Base-by-base conservation (phyloP, 2,329 filamentous ascomycete genomes). In the Rhynchosporium secalis region DNA sequence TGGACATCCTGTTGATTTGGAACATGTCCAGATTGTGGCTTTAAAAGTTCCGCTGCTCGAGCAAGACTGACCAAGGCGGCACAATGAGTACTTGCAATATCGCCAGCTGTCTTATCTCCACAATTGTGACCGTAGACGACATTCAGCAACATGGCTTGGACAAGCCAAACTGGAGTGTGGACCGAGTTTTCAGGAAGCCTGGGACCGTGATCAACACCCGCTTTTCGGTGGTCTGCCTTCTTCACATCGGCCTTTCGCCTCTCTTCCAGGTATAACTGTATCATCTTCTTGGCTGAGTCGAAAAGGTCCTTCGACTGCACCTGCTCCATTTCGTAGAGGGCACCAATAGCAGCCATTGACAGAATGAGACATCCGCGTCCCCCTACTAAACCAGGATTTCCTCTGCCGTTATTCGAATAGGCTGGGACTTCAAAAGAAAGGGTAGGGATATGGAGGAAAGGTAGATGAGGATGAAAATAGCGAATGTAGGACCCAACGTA, bases 121-220 rank as follows among this genome's bases (percentile, higher is more conserved):
- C 92, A 96, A 69, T 96, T 96, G 75, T 97, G 91, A 13, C 94
- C 94, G 73, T 96, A 98, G 15, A 97, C 90, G 43, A 98, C 91
- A 73, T 96, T 98, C 56, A 99, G 82, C 8, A 98, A 80, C 94
- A 98, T 98, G 0, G 94, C 92, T 76, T 98, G 95, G 15, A 98
- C 92, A 31, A 99, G 82, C 93, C 94, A 98, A 46, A 97, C 82
- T 0, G 94, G 94, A 2, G 93, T 94, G 68, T 91, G 86, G 45
- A 86, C 83, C 15, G 86, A 81, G 56, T 82, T 82, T 62, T 91
- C 88, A 60, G 80, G 77, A 20, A 76, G 73, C 63, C 76, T 79
- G 12, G 81, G 77, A 48, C 73, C 75, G 41, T 80, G 76, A 64
- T 84, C 81, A 61, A 79, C 72, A 20, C 80, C 76, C 9, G 79